Base-by-base conservation (phyloP, 129 eudicot species). In the Heracleum sosnowskyi region DNA sequence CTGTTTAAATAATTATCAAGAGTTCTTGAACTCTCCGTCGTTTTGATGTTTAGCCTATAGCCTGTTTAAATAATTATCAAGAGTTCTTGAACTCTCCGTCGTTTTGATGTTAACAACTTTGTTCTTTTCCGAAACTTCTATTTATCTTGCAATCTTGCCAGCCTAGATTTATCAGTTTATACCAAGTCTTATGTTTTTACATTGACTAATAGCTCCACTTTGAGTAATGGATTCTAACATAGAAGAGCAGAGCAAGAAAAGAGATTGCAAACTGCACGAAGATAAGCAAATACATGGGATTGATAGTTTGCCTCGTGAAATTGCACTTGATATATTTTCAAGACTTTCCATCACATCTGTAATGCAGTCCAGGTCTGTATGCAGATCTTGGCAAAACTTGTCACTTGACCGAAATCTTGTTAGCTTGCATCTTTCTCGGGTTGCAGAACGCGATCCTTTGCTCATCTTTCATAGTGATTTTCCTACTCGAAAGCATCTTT, bases 291-390 rank as follows among this genome's bases (percentile, higher is more conserved):
- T 5, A 47, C 16, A 60, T 34, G 28, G 13, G 51, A 75, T 90
- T 28, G 75, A 82, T 16, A 74, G 22, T 29, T 77, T 88, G 8
- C 90, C 92, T 0, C 63, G 37, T 41, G 96, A 90, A 57, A 78
- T 86, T 8, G 79, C 85, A 74, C 76, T 88, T 1, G 90, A 90
- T 51, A 80, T 86, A 76, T 85, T 86, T 29, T 81, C 80, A 9
- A 83, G 92, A 45, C 85, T 90, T 0, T 85, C 90, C 34, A 76
- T 83, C 57, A 84, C 85, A 2, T 86, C 92, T 15, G 45, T 90
- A 26, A 75, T 90, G 42, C 89, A 83, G 63, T 88, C 83, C 87
- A 81, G 90, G 51, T 86, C 84, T 41, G 92, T 80, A 3, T 53
- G 84, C 81, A 76, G 73, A 76, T 77, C 87, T 35, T 90, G 88